Evolutionary conservation across 164 flowering plant genomes (phyloP), one percentile per base, ranked within the genome.

Genomic region (Litsea cubeba): DNA sequence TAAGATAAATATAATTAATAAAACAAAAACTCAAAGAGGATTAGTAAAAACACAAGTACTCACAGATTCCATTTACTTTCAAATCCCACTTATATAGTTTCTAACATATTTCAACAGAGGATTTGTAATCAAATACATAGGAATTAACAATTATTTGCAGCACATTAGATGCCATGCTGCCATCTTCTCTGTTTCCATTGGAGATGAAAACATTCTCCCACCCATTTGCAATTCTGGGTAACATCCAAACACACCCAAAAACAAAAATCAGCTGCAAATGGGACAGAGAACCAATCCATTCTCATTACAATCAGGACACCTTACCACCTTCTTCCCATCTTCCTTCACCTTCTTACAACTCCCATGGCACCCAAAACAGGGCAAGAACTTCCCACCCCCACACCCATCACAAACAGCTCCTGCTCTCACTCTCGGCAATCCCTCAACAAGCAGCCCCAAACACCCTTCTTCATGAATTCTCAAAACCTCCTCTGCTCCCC

Each of bases 271-370:
- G 83, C 85, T 81, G 79, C 99, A 95, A 22, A 95, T 81, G 22
- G 98, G 99, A 77, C 98, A 95, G 15, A 84, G 83, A 32, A 93
- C 91, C 68, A 95, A 78, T 5, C 99, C 98, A 86, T 93, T 95
- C 82, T 95, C 99, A 85, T 93, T 95, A 83, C 98, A 95, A n/a
- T 90, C 88, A 30, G 86, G 68, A 71, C 98, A 95, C 68, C 86
- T 88, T 26, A 87, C 88, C 15, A 85, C 85, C 72, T 57, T 76
- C 64, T 73, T 83, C 74, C 81, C 81, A 17, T 72, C 76, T 25
- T 46, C 85, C 50, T 75, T 78, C 25, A 76, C 80, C 62, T 76
- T 58, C 76, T 94, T 96, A 76, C 95, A 90, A 76, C 99, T 96
- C 72, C 99, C 99, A 79, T 76, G 81, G 76, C 97, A 96, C 14